Evolutionary conservation across 192 early-diverging fungal species (phyloP).

Genomic region (Podila verticillata): DNA sequence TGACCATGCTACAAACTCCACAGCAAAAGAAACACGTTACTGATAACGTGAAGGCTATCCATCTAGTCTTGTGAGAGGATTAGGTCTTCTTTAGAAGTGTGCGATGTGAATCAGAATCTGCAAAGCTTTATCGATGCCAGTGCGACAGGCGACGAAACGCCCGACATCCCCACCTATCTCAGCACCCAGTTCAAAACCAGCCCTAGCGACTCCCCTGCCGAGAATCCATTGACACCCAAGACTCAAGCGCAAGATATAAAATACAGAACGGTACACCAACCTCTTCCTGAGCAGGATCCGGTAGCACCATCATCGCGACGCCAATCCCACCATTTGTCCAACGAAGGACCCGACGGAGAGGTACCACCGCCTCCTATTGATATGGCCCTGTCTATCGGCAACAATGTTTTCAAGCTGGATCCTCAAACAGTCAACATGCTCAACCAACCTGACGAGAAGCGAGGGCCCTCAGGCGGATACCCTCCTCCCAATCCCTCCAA

Average conservation of each 20-base stretch:
- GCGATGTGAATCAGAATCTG: conserved; percentile 72
- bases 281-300: conserved; percentile 1
- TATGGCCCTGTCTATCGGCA: conserved; percentile 26
- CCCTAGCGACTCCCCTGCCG: not conserved
- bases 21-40: not conserved
- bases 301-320: conserved; percentile 13
- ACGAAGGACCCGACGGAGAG: conserved; percentile 5
- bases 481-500: not conserved
- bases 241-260: conserved; percentile 42
- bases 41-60: not conserved
- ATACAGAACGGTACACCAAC: conserved; percentile 32
- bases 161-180: conserved; percentile 43
- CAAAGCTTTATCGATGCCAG: conserved; percentile 66
- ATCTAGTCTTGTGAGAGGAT: conserved; percentile 75
- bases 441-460: conserved; percentile 16
- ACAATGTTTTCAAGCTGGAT: conserved; percentile 40
- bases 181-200: not conserved
- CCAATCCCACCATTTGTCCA: conserved; percentile 12
- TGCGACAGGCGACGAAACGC: conserved; percentile 70
- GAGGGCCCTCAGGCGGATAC: not conserved
- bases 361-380: conserved; percentile 7
- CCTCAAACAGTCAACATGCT: conserved; percentile 20
- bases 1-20: not conserved
- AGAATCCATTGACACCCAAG: conserved; percentile 25
- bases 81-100: conserved; percentile 70